Base-by-base conservation (phyloP, 306 rosid species). In the Spatholobus suberectus region DNA sequence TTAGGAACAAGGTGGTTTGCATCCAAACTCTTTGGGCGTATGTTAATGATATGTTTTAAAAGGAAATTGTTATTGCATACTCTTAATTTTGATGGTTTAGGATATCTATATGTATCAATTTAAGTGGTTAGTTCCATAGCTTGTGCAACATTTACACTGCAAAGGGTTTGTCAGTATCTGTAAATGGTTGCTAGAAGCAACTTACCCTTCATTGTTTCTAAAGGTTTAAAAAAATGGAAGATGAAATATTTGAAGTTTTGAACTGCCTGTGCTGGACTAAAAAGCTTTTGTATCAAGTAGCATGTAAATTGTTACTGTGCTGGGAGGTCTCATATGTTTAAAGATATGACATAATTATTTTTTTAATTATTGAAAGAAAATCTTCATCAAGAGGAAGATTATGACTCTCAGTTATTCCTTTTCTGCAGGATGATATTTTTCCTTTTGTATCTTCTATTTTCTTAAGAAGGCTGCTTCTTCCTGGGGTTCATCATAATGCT, bases 381-480 rank as follows among this genome's bases (percentile, higher is more conserved):
- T 58, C 17, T 55, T 54, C 47, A 44, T 73, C 29, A 67, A 12
- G 59, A 43, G 70, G 32, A 63, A 71, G 83, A 43, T 32, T 37
- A 34, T 79, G 67, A 73, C 37, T 75, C 70, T 75, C 70, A 20
- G 62, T 82, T 69, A 44, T 81, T 89, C 77, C 61, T 71, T 80
- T 87, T 90, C 51, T 84, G 85, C 94, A 96, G 98, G 98, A 91
- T 81, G 86, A 91, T 84, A 86, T 87, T 49, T 82, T 86, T 37
- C 88, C 93, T 1, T 89, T 90, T 87, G 87, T 93, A 49, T 93
- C 99, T 73, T 91, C 94, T 23, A 88, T 93, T 87, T 93, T 92
- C 90, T 69, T 92, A 70, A 93, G 91, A 77, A 90, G 93, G 89
- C 91, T 96, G 81, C 93, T 96, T 73, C 94, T 90, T 80, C 97